phyloP scores from a whole-genome alignment of 148 eudicot genomes.

The Chenopodium berlandieri region DNA sequence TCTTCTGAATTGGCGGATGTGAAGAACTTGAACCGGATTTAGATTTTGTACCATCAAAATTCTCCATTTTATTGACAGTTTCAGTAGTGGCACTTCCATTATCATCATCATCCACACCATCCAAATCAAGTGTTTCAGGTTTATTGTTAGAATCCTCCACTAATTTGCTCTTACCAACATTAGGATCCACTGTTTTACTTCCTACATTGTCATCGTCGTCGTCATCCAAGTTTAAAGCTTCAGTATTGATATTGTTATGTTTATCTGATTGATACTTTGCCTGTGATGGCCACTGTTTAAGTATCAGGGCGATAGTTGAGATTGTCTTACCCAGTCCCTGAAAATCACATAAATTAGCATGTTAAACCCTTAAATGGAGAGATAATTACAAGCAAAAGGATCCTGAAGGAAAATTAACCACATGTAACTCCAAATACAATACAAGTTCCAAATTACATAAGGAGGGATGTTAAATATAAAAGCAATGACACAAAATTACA shows the following conservation, averaged over 20 bases:
- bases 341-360: constrained; percentile 9
- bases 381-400: not conserved
- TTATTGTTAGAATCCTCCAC: constrained; percentile 22
- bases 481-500: not conserved
- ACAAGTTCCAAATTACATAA: not conserved
- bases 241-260: constrained; percentile 36
- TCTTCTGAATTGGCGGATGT: constrained; percentile 36
- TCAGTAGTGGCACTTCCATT: constrained; percentile 29
- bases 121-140: constrained; percentile 72
- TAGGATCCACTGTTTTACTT: constrained; percentile 21
- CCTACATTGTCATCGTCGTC: constrained; percentile 54
- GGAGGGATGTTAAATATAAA: not conserved
- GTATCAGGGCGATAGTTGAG: constrained; percentile 87
- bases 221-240: constrained; percentile 86
- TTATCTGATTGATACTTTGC: constrained; percentile 54
- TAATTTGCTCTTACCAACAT: constrained; percentile 11
- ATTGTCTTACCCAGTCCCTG: constrained; percentile 99
- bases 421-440: not conserved
- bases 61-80: constrained; percentile 34
- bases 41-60: constrained; percentile 33
- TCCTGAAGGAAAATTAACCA: not conserved
- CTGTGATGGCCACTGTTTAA: constrained; percentile 54
- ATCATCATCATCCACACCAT: constrained; percentile 62
- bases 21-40: constrained; percentile 47
- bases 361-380: not conserved